Evolutionary conservation across 495 filamentous ascomycete species (phyloP).

Genomic region (Lepraria neglecta): DNA sequence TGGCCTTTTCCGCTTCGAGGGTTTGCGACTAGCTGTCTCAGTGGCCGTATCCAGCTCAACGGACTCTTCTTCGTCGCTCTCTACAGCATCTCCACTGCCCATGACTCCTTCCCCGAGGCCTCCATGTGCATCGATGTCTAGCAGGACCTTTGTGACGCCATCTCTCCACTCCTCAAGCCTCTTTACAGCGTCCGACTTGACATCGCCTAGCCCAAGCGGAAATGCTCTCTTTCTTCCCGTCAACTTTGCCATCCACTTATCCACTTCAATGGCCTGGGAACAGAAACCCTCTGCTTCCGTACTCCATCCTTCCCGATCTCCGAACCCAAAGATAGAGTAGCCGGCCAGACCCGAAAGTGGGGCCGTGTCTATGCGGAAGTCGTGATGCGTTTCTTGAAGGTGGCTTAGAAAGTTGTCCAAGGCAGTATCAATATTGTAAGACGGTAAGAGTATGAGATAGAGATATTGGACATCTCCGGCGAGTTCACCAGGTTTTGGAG

Average conservation of each 20-base stretch:
- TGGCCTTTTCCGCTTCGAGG: slow-evolving; percentile 31
- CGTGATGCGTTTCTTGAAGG: slow-evolving; percentile 83
- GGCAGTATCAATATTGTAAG: slow-evolving; percentile 88
- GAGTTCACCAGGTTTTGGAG: slow-evolving; percentile 47
- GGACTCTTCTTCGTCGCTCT: slow-evolving; percentile 73
- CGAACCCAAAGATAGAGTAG: slow-evolving; percentile 90
- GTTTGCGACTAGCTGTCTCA: slow-evolving; percentile 17
- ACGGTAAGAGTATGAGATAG: slow-evolving; percentile 77
- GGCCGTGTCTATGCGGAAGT: slow-evolving; percentile 90
- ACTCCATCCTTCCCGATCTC: slow-evolving; percentile 85
- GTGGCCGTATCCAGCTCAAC: neutral
- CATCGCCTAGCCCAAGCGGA: slow-evolving; percentile 81
- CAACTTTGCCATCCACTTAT: slow-evolving; percentile 92
- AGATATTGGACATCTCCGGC: slow-evolving; percentile 54
- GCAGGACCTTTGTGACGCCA: slow-evolving; percentile 66
- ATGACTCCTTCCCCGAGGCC: slow-evolving; percentile 70
- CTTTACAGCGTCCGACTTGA: slow-evolving; percentile 60
- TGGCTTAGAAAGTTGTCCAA: slow-evolving; percentile 76
- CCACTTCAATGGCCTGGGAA: slow-evolving; percentile 77
- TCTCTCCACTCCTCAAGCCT: slow-evolving; percentile 68
- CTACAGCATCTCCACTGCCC: slow-evolving; percentile 73
- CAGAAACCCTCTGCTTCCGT: slow-evolving; percentile 87
- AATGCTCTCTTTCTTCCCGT: slow-evolving; percentile 74
- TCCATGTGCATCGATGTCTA: slow-evolving; percentile 55
- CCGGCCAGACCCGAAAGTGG: slow-evolving; percentile 69